Base-by-base conservation (phyloP, 164 flowering plant species). In the Magnolia changhungtana region DNA sequence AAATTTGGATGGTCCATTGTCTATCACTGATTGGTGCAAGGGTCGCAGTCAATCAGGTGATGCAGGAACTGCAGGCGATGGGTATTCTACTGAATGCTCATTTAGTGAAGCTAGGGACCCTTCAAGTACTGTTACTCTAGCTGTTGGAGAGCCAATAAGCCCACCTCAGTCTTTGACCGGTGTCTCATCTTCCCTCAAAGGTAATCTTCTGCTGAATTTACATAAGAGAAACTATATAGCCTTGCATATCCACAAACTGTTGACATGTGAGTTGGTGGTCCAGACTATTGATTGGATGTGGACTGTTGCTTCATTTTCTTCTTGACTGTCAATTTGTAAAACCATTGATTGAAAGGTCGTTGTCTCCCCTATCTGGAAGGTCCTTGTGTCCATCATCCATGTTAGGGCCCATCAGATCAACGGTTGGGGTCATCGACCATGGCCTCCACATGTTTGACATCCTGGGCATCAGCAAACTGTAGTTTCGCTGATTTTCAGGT, bases 21-120 rank as follows among this genome's bases (percentile, higher is more conserved):
- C 90, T 71, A 88, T 92, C 69, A 82, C 75, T 64, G 98, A 96
- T 82, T 96, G 97, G 98, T 94, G 96, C 87, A 93, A 85, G 83
- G 98, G 97, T 64, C 94, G 88, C 37, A 81, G 78, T 81, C 94
- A 88, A 74, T 86, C 87, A 71, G 84, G 83, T 79, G 98, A 94
- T 74, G 74, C 77, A 31, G 94, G 89, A 78, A 77, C 74, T 23
- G 2, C 76, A 7, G 80, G 79, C 75, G 98, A 96, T 79, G 95
- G 89, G 68, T 89, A 83, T 81, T 83, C 92, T 82, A 86, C 85
- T 67, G 99, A 96, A 76, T 90, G 92, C 11, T 77, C 81, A 79
- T 69, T 85, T 29, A 89, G 84, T 85, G 99, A 96, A 75, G 81
- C 87, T 77, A 89, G 88, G 71, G 97, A 89, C 81, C 82, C 96